phyloP scores from a whole-genome alignment of 768 basidiomycete genomes.

The Hebeloma cylindrosporum region DNA sequence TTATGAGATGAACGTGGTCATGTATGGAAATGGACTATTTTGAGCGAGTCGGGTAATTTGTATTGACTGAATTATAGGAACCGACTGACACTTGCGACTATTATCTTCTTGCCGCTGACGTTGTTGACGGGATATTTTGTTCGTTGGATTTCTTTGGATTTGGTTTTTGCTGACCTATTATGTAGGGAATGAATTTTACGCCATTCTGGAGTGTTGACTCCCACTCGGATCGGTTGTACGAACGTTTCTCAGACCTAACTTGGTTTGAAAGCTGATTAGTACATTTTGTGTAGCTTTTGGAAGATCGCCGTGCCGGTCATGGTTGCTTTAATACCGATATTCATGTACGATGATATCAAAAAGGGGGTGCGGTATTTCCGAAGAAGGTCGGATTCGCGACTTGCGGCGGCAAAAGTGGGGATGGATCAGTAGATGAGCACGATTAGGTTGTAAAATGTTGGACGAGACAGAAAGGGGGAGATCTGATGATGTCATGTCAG shows the following conservation, averaged over 20 bases:
- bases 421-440: neutral
- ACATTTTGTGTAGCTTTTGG: slow-evolving; percentile 56
- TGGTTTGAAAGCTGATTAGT: neutral
- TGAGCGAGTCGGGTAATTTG: slow-evolving; percentile 1
- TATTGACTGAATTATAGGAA: slow-evolving; percentile 41
- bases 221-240: slow-evolving; percentile 48
- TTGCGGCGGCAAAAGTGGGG: neutral
- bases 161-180: neutral
- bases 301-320: slow-evolving; percentile 62
- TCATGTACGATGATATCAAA: slow-evolving; percentile 55
- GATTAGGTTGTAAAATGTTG: neutral
- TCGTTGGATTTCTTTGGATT: slow-evolving; percentile 20
- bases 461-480: too few relatives aligned
- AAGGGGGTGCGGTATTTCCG: slow-evolving; percentile 45
- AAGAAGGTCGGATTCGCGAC: slow-evolving; percentile 31
- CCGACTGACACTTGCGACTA: slow-evolving; percentile 63
- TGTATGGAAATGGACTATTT: slow-evolving; percentile 37
- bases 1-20: slow-evolving; percentile 66
- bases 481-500: slow-evolving; percentile 1
- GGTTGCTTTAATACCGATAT: slow-evolving; percentile 54
- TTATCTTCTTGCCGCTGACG: slow-evolving; percentile 70
- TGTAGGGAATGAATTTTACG: slow-evolving; percentile 71
- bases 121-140: slow-evolving; percentile 76
- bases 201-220: slow-evolving; percentile 48
- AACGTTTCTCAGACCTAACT: slow-evolving; percentile 10